Base-by-base conservation (phyloP, 192 early-diverging fungal genomes). In the Linnemannia schmuckeri region DNA sequence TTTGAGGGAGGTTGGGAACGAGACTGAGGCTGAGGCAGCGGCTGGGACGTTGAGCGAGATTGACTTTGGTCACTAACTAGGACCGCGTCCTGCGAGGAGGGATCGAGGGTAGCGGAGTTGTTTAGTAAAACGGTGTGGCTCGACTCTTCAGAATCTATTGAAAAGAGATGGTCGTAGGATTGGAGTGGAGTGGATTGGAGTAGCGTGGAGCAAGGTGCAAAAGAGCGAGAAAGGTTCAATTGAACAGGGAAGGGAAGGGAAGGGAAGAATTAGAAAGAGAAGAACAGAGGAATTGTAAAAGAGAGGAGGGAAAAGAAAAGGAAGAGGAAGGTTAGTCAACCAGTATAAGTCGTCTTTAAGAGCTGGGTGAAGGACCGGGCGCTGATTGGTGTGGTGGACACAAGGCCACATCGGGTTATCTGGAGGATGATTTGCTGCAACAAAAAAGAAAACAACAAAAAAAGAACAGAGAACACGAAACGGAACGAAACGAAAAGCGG, bases 71-170 rank as follows among this genome's bases (percentile, higher is more conserved):
- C 30, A 8, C 52, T 38, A 17, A 24, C 30, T 10, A 61, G 40
- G 68, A 37, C 37, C 41, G 46, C 35, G 52, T 82, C 74, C 74
- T 55, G 80, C 22, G 38, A 40, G 6, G 44, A 40, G 10, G 44
- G 68, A 46, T 70, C 41, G 42, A 61, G 49, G 41, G 35, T 52
- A 6, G 35, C 70, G 33, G 30, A 54, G 4, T 41, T 20, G 24
- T 46, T 70, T 35, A 77, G 70, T 46, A 49, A 44, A 24, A 70
- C 18, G 46, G 69, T 49, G 13, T 57, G 41, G 69, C 49, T 82
- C 55, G 70, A 70, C 38, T 82, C 74, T 76, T 70, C 41, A 37
- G 73, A 20, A 66, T 77, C 81, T 82, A 61, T 55, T 37, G 22
- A 24, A 20, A 24, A 20, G 73, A 12, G 61, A 15, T 9, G 27